Conservation (phyloP, 768 basidiomycete species). For the Kwoniella sp. region DNA sequence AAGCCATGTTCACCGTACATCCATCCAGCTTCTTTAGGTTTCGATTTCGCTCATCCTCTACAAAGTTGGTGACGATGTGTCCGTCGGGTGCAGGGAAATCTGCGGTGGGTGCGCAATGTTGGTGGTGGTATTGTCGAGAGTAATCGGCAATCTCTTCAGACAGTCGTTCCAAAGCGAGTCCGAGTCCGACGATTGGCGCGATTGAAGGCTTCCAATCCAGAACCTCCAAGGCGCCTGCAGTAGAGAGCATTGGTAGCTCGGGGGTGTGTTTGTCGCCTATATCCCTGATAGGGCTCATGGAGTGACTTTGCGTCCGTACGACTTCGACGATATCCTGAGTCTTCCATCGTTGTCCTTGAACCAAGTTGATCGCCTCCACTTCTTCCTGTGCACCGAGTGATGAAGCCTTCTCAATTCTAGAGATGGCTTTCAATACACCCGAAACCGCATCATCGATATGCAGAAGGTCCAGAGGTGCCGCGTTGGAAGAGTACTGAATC, state of each 20-base stretch:
- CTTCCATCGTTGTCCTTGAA: conserved; percentile 41
- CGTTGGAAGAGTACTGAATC: conserved; percentile 48
- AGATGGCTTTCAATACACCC: conserved; percentile 41
- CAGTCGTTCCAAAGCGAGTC: conserved; percentile 30
- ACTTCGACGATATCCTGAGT: conserved; percentile 42
- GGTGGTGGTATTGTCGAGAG: conserved; percentile 28
- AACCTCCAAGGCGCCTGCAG: conserved; percentile 23
- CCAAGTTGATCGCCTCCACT: conserved; percentile 42
- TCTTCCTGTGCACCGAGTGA: neutral
- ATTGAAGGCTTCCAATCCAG: conserved; percentile 45
- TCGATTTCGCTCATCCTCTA: conserved; percentile 42
- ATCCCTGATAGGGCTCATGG: conserved; percentile 45
- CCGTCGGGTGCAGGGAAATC: conserved; percentile 17
- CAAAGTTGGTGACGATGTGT: conserved; percentile 1
- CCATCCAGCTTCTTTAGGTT: conserved; percentile 44
- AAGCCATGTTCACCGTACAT: conserved; percentile 49
- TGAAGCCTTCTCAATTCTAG: conserved; percentile 16
- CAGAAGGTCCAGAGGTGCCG: conserved; percentile 40
- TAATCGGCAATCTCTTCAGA: conserved; percentile 36
- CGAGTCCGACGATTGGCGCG: conserved; percentile 43
- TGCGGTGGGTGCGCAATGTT: conserved; percentile 32
- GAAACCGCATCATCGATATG: conserved; percentile 51
- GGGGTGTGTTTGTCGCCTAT: conserved; percentile 31
- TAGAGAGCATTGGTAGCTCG: conserved; percentile 15
- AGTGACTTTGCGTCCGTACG: conserved; percentile 39